Evolutionary conservation across 352 stramenopile species (phyloP), one percentile per base, ranked within the genome.

Genomic region (Achlya hypogyna): DNA sequence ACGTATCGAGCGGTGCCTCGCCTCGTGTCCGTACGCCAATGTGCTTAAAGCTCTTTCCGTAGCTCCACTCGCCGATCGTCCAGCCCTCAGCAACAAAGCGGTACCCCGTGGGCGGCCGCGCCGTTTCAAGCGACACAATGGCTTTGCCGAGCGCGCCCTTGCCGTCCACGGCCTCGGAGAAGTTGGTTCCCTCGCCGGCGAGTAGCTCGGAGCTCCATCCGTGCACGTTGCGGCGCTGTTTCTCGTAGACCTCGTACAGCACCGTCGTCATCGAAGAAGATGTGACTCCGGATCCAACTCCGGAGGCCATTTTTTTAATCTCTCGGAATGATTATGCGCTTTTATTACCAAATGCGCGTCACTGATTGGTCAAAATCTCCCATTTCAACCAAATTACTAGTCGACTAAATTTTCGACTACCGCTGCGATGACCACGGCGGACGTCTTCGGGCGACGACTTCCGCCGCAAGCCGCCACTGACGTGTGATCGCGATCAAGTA

Each of bases 1-100:
- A 63, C 54, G 54, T 63, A 31, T 63, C 54, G 31, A 63, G 54
- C 20, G 54, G 54, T 28, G 49, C 32, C 35, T 63, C 54, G 9
- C 32, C 20, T 5, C 54, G 54, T 16, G 35, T 8, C 20, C 54
- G 54, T 4, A 29, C 9, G 2, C 54, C 54, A 31, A 63, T 63
- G 35, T 63, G 54, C 54, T 63, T 63, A 35, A 63, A 63, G 32
- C 54, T 63, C 35, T 63, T 63, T 5, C 54, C 54, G 40, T 63
- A 63, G 25, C 54, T 63, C 54, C 54, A 63, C n/a, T 63, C 54
- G 31, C 54, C 54, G 27, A 63, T 51, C n/a, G 20, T 32, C 54
- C 54, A 63, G 29, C n/a, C 35, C 8, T 63, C 54, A 16, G 34
- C 34, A 9, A 29, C 29, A 35, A 63, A 63, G 8, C 54, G 54